phyloP scores from a whole-genome alignment of 805 yeast genomes.

The Candida xyloterini region DNA sequence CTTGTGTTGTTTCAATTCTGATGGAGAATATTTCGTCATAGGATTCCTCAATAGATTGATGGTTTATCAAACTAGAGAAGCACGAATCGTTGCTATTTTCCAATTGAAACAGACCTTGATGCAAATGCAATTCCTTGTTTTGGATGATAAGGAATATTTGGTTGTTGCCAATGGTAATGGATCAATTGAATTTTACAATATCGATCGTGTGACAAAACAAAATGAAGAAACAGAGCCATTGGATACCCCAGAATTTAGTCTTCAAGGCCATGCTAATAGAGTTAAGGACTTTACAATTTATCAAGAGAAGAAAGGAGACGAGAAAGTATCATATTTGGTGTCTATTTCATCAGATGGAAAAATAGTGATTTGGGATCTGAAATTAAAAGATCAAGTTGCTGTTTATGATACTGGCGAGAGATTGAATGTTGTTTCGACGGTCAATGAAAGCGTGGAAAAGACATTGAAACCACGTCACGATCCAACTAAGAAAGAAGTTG shows the following conservation, averaged over 20 bases:
- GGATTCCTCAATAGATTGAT: constrained; percentile 66
- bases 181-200: constrained; percentile 51
- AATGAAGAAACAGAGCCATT: constrained; percentile 19
- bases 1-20: constrained; percentile 35
- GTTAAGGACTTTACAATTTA: constrained; percentile 72
- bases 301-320: constrained; percentile 34
- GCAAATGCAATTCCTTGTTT: constrained; percentile 53
- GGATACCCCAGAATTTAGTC: constrained; percentile 49
- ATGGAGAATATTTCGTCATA: constrained; percentile 74
- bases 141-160: constrained; percentile 53
- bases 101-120: constrained; percentile 57
- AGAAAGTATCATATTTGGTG: constrained; percentile 45
- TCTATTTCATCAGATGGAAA: constrained; percentile 93
- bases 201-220: constrained; percentile 20
- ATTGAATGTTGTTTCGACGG: constrained; percentile 76
- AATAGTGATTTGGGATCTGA: constrained; percentile 85
- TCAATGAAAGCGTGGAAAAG: constrained; percentile 77
- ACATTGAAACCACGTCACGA: constrained; percentile 51
- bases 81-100: constrained; percentile 53
- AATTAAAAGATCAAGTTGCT: constrained; percentile 72
- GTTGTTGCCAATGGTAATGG: constrained; percentile 75
- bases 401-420: constrained; percentile 90
- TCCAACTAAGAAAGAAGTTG: constrained; percentile 37
- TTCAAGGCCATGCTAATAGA: constrained; percentile 82
- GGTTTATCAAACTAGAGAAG: constrained; percentile 61